Evolutionary conservation across 495 filamentous ascomycete genomes (phyloP).

Genomic region (Cladorrhinum samala): DNA sequence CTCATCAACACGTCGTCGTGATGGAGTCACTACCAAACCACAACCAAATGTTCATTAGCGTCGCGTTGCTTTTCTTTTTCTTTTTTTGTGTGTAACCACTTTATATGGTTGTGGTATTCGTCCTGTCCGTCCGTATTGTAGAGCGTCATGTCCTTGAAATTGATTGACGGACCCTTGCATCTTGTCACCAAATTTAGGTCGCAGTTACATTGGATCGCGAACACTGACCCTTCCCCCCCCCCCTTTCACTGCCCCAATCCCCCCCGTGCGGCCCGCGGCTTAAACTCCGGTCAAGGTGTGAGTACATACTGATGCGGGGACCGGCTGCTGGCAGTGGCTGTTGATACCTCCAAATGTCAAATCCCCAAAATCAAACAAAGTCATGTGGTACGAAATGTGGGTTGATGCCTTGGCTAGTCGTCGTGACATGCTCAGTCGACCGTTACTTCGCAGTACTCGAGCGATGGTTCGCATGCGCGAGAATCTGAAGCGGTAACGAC

Average conservation of each 20-base stretch:
- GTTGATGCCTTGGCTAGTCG: too few species aligned
- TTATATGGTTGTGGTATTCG: neutral
- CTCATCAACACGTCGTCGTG: neutral
- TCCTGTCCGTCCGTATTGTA: too few species aligned
- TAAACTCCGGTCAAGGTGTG: constrained; percentile 5
- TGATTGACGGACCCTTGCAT: constrained; percentile 8
- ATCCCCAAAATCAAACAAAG: neutral
- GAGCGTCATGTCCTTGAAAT: constrained; percentile 3
- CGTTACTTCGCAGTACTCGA: constrained; percentile 1
- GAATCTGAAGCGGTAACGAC: neutral
- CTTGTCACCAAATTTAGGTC: constrained; percentile 7
- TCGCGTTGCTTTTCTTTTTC: too few species aligned
- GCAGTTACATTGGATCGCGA: constrained; percentile 1
- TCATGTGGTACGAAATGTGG: neutral
- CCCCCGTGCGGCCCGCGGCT: constrained; percentile 4
- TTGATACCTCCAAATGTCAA: neutral
- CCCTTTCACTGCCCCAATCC: neutral
- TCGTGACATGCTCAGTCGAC: neutral
- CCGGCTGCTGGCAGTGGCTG: neutral
- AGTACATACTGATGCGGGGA: neutral
- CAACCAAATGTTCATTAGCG: neutral
- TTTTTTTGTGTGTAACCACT: neutral
- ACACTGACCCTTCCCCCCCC: too few species aligned
- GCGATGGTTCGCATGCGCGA: neutral
- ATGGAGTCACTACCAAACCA: neutral